Base-by-base conservation (phyloP, 2,329 filamentous ascomycete genomes). In the Elsinoe batatas region DNA sequence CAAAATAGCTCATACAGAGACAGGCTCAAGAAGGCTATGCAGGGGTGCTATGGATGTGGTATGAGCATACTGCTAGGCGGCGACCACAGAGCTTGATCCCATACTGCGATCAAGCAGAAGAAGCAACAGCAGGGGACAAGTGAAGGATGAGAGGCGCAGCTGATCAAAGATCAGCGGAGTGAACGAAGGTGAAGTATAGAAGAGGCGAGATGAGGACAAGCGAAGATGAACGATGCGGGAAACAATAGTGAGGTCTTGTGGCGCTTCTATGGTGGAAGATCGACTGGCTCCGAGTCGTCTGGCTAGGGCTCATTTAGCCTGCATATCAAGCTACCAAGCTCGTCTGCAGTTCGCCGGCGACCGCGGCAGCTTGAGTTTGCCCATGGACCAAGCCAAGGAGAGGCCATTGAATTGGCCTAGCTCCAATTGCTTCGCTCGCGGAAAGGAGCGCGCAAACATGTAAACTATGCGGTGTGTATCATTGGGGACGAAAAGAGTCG, bases 221-320 rank as follows among this genome's bases (percentile, higher is more conserved):
- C 44, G 44, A 49, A 35, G 26, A 35, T 33, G 44, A 15, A 51
- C 32, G 47, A 51, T 51, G 47, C 32, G 35, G 32, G 32, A 33
- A 51, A 33, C 47, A 26, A 51, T 38, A 38, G 47, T 51, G 35
- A 36, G 47, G 47, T 38, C 47, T 51, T 51, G 47, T 51, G 47
- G 47, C 47, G 47, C 32, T 37, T 38, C 32, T 35, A 38, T 26
- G 47, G 47, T 51, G 47, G 44, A 49, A 13, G 44, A 49, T 49
- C 26, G 44, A 33, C 44, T 49, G 44, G 22, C 33, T 49, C n/a
- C n/a, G n/a, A n/a, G n/a, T n/a, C 26, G 44, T 49, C 44, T 49
- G 44, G 22, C 33, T 49, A 49, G 44, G 44, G 44, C 40, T 44
- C 47, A 51, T 51, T 51, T 51, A 51, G 47, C 47, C 18, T 51